Evolutionary conservation across 176 grass and related monocot species (phyloP).

Genomic region (Bromus sterilis): DNA sequence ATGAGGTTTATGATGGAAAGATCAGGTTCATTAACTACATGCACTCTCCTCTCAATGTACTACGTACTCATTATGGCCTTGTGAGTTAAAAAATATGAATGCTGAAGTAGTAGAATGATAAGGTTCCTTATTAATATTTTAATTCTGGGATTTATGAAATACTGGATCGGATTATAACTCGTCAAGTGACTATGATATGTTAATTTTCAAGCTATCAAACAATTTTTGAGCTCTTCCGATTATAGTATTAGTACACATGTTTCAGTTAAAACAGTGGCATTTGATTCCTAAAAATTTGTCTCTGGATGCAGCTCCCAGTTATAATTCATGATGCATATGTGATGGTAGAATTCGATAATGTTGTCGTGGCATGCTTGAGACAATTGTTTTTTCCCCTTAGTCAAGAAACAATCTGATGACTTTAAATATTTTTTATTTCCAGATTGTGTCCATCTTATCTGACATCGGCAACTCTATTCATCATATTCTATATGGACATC

Average conservation of each 20-base stretch:
- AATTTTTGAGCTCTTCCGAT: too few relatives aligned
- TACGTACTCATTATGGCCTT: neutral
- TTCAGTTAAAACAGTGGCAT: neutral
- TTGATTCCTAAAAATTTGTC: neutral
- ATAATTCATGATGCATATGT: constrained; percentile 96
- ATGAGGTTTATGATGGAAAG: constrained; percentile 89
- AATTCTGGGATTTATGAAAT: neutral
- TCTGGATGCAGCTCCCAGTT: constrained; percentile 57
- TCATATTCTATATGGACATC: too few relatives aligned
- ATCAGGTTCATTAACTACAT: constrained; percentile 25
- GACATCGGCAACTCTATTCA: too few relatives aligned
- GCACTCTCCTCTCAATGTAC: neutral
- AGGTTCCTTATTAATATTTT: neutral
- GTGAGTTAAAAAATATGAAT: neutral
- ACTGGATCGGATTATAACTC: neutral
- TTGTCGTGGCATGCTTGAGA: constrained; percentile 82
- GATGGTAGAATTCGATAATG: constrained; percentile 91
- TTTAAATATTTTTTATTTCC: too few relatives aligned
- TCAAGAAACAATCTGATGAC: too few relatives aligned
- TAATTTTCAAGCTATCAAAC: too few relatives aligned
- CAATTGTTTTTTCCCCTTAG: too few relatives aligned
- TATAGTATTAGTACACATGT: neutral
- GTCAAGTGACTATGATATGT: too few relatives aligned
- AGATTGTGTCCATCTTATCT: too few relatives aligned
- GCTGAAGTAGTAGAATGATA: neutral